Percentiles rank a stretch among this genome's conserved stretches.
Conservation (phyloP, 2,329 filamentous ascomycete genomes). For the Aureobasidium sp. region DNA sequence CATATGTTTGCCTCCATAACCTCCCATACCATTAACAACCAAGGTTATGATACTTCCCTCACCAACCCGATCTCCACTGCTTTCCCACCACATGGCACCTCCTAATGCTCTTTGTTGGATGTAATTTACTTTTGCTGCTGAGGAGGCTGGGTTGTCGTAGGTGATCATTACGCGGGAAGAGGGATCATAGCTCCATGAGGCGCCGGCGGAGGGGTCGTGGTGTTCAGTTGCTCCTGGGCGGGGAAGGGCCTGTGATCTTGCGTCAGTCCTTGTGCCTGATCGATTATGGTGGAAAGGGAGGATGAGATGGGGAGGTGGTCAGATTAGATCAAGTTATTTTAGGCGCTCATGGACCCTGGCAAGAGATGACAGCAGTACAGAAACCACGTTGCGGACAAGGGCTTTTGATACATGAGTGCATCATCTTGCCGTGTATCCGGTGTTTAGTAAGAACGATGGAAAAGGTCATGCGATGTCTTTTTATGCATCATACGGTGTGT, state of each 20-base stretch:
- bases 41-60: slow-evolving; percentile 52
- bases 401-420: not conserved
- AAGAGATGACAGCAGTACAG: not conserved
- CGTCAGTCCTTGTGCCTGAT: not conserved
- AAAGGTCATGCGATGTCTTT: slow-evolving; percentile 9
- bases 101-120: slow-evolving; percentile 61
- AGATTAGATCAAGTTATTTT: slow-evolving; percentile 32
- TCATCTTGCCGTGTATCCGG: not conserved
- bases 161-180: slow-evolving; percentile 59
- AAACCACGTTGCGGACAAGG: not conserved
- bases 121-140: slow-evolving; percentile 61
- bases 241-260: slow-evolving; percentile 50
- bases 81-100: slow-evolving; percentile 98
- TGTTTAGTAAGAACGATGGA: slow-evolving; percentile 11
- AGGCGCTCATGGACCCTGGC: slow-evolving; percentile 12
- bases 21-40: slow-evolving; percentile 33
- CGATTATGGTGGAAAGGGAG: not conserved
- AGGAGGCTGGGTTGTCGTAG: slow-evolving; percentile 64
- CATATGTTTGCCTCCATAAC: slow-evolving; percentile 31
- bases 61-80: slow-evolving; percentile 63
- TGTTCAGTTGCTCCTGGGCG: slow-evolving; percentile 44
- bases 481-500: slow-evolving; percentile 3
- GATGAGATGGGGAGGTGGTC: slow-evolving; percentile 14
- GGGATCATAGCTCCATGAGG: slow-evolving; percentile 70
- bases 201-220: slow-evolving; percentile 55